Percentiles rank a stretch among this genome's conserved stretches.
Evolutionary conservation across 305 asterid species (phyloP).

Genomic region (Fraxinus sp.): DNA sequence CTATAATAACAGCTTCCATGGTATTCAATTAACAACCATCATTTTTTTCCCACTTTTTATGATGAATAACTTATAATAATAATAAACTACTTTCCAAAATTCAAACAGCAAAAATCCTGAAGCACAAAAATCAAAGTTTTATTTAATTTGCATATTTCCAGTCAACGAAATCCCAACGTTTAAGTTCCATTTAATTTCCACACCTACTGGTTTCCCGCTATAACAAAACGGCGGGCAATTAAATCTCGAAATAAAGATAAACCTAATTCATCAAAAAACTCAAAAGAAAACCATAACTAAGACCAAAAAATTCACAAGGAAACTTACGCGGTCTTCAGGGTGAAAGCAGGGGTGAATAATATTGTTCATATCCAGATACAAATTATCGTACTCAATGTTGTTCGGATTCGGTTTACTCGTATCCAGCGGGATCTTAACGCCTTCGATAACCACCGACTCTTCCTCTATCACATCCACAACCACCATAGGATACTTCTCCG

Average conservation of each 20-base stretch:
- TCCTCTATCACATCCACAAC: slow-evolving; percentile 82
- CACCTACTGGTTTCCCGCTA: background rate
- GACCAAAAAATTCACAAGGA: background rate
- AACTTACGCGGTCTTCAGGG: slow-evolving; percentile 85
- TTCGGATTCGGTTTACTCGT: slow-evolving; percentile 91
- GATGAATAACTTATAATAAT: background rate
- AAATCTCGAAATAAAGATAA: background rate
- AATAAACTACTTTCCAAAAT: background rate
- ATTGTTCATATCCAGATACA: slow-evolving; percentile 91
- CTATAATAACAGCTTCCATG: background rate
- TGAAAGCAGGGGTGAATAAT: slow-evolving; percentile 97
- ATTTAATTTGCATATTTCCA: background rate
- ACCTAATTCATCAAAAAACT: background rate
- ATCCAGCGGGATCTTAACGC: slow-evolving; percentile 73
- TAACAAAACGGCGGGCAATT: background rate
- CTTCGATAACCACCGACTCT: slow-evolving; percentile 68
- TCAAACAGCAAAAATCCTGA: background rate
- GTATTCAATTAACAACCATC: background rate
- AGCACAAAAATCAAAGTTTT: background rate
- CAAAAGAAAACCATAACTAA: background rate
- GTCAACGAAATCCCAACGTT: background rate
- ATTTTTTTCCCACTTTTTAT: background rate
- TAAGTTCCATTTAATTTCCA: background rate
- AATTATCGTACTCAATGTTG: slow-evolving; percentile 69
- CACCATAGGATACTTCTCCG: slow-evolving; percentile 93